Conservation (phyloP, 768 basidiomycete genomes). For the Phaeotremella fagi region DNA sequence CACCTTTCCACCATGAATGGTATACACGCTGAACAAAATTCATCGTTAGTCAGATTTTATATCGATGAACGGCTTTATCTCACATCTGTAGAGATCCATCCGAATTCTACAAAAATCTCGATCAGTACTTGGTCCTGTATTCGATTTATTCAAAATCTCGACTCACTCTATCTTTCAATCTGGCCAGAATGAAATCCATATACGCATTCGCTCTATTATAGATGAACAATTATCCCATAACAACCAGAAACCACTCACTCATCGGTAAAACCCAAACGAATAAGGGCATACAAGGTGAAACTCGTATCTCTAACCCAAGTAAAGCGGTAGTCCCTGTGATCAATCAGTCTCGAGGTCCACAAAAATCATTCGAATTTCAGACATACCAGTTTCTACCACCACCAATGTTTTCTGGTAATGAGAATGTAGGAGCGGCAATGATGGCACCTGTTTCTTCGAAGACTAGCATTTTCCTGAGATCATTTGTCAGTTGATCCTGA, state of each 20-base stretch:
- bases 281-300: slow-evolving; percentile 90
- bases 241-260: slow-evolving; percentile 57
- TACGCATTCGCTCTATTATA: slow-evolving; percentile 56
- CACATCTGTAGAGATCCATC: slow-evolving; percentile 92
- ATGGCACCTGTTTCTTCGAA: slow-evolving; percentile 91
- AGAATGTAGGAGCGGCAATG: slow-evolving; percentile 92
- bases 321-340: slow-evolving; percentile 45
- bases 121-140: neutral
- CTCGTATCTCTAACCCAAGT: slow-evolving; percentile 81
- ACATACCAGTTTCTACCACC: slow-evolving; percentile 79
- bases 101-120: slow-evolving; percentile 55
- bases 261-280: slow-evolving; percentile 86
- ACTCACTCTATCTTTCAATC: slow-evolving; percentile 61
- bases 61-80: too few species aligned
- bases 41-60: too few species aligned
- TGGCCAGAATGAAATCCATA: slow-evolving; percentile 84
- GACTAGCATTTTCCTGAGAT: slow-evolving; percentile 68
- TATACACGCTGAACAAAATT: slow-evolving; percentile 55
- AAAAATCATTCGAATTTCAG: neutral
- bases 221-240: neutral
- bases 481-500: neutral
- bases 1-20: slow-evolving; percentile 68
- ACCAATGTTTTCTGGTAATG: slow-evolving; percentile 84
- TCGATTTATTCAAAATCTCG: too few species aligned
- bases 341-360: neutral